Evolutionary conservation across 495 filamentous ascomycete species (phyloP).

Genomic region (Xylaria nigripes): DNA sequence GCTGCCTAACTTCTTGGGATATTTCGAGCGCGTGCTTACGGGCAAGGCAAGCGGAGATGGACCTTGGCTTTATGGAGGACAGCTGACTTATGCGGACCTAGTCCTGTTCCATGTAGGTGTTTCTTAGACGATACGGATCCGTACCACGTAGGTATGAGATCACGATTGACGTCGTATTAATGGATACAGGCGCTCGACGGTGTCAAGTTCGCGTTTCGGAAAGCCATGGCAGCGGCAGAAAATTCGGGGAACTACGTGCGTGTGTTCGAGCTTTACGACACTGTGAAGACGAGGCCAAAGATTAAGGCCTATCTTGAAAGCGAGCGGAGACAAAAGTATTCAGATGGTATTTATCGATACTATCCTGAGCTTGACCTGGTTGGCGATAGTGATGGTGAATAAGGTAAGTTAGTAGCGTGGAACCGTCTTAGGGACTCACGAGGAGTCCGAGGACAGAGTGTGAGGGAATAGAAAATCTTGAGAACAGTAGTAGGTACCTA

Average conservation of each 20-base stretch:
- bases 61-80: slow-evolving; percentile 50
- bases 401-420: background rate
- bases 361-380: slow-evolving; percentile 48
- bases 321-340: slow-evolving; percentile 42
- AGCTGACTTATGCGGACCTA: slow-evolving; percentile 58
- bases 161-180: slow-evolving; percentile 1
- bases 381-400: background rate
- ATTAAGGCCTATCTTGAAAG: slow-evolving; percentile 50
- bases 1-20: slow-evolving; percentile 56
- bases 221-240: slow-evolving; percentile 35
- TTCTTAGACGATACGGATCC: background rate
- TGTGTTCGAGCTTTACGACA: slow-evolving; percentile 43
- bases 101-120: slow-evolving; percentile 55
- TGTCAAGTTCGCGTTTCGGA: slow-evolving; percentile 48
- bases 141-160: background rate
- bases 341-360: slow-evolving; percentile 46
- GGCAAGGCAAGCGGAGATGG: slow-evolving; percentile 46
- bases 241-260: slow-evolving; percentile 37
- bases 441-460: no score
- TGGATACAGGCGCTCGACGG: slow-evolving; percentile 27
- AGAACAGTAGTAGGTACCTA: no score
- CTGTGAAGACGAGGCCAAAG: slow-evolving; percentile 37
- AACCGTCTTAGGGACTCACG: background rate
- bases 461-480: no score
- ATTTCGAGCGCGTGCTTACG: slow-evolving; percentile 54